Base-by-base conservation (phyloP, 805 yeast genomes). In the Zygosaccharomyces rouxii region DNA sequence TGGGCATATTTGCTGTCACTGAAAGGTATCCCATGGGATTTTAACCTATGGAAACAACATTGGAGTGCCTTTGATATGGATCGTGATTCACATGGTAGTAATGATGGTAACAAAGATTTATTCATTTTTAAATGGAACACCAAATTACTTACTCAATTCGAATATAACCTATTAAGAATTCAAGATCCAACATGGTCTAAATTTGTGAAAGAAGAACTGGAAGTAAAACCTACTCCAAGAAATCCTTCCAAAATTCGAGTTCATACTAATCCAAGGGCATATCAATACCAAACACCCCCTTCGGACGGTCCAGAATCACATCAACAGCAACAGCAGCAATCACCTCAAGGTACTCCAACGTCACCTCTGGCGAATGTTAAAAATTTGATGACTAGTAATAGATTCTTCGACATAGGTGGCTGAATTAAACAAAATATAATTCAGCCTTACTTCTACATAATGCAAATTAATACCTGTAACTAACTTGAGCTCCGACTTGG, bases 401-500 rank as follows among this genome's bases (percentile, higher is more conserved):
- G 57, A 16, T 55, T 61, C 19, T 60, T 60, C 40, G 57, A 52
- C 35, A 53, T 63, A 44, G 56, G 59, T 35, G 51, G 56, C 18
- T 62, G 68, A 14, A 37, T 14, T 21, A 47, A 40, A 23, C 23
- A 42, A 30, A 46, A 39, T 25, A n/a, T 49, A 38, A 25, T 46
- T 54, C 33, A 42, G 11, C 28, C 40, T 29, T 41, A 14, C 35
- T 14, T 41, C 13, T 29, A 28, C 16, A 29, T 29, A 28, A 41
- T 41, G 44, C 44, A 2, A 14, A n/a, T 19, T 29, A 56, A 41
- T 61, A 50, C 44, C 60, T 71, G 49, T 73, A 73, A 46, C 73
- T 71, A 2, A 89, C 97, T 42, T 77, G 67, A 0, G 95, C 82
- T 10, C 85, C 88, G 11, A 89, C 81, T 44, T 77, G 75, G 63